These are phyloP conservation scores for Torulaspora franciscae DNA, from an alignment of 805 yeast genomes.

Conservation along the genomic window DNA sequence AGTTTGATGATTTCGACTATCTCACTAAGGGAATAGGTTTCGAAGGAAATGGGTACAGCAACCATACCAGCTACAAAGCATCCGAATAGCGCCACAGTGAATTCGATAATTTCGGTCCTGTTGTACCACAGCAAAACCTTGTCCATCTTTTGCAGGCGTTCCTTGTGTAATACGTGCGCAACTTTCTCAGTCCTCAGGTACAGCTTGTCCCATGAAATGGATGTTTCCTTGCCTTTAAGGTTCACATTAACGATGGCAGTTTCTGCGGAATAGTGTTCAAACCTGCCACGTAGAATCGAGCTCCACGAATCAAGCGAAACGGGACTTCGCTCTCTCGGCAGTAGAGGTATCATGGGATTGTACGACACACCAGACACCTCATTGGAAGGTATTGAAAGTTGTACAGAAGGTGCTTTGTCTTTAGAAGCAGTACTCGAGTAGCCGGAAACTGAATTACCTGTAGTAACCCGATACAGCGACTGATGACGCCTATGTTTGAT, in stretches of 20 bases:
- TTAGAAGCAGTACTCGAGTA: conserved; percentile 14
- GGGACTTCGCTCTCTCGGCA: conserved; percentile 40
- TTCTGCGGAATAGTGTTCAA: conserved; percentile 57
- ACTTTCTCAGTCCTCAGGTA: conserved; percentile 79
- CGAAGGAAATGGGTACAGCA: conserved; percentile 87
- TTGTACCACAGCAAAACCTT: conserved; percentile 80
- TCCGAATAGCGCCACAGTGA: conserved; percentile 79
- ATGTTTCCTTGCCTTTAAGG: conserved; percentile 71
- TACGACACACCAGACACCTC: conserved; percentile 19
- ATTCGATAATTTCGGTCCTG: conserved; percentile 78
- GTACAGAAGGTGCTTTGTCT: conserved; percentile 21
- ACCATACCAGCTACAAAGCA: conserved; percentile 91
- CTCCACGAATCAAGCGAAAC: conserved; percentile 60
- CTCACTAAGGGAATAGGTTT: conserved; percentile 56
- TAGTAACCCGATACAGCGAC: conserved; percentile 31
- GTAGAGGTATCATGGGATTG: conserved; percentile 34
- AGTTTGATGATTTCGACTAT: conserved; percentile 64
- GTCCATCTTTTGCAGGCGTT: conserved; percentile 73
- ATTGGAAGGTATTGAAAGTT: conserved; percentile 34
- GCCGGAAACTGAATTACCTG: conserved; percentile 28
- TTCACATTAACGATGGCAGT: conserved; percentile 71
- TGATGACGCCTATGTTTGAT: conserved; percentile 9
- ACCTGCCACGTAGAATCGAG: conserved; percentile 67
- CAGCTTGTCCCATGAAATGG: conserved; percentile 87
- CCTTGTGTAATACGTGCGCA: conserved; percentile 48